phyloP scores from a whole-genome alignment of 306 rosid species.

The Casuarina cunninghamiana region DNA sequence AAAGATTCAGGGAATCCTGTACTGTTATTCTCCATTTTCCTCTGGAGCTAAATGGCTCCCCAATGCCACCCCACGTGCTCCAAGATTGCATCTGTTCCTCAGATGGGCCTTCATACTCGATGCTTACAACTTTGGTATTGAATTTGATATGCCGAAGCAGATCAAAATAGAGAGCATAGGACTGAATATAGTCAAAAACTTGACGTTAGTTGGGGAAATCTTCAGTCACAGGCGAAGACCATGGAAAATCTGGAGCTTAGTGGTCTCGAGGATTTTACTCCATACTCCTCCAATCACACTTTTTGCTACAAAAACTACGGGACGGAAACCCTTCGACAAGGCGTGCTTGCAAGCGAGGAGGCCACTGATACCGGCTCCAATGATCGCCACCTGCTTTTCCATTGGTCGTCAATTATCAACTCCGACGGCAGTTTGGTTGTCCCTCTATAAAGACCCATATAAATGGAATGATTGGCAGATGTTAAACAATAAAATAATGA shows the following conservation, averaged over 20 bases:
- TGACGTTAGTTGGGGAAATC: slow-evolving; percentile 30
- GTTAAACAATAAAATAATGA: too few relatives aligned
- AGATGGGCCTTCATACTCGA: slow-evolving; percentile 43
- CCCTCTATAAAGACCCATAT: neutral
- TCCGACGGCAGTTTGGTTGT: too few relatives aligned
- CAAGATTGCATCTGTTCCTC: slow-evolving; percentile 33
- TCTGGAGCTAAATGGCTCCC: slow-evolving; percentile 38
- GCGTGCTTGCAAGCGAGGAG: slow-evolving; percentile 68
- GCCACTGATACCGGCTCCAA: slow-evolving; percentile 70
- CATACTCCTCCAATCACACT: too few relatives aligned
- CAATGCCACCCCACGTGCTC: slow-evolving; percentile 57
- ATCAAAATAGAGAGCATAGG: slow-evolving; percentile 53
- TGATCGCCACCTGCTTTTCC: slow-evolving; percentile 44
- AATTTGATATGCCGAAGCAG: slow-evolving; percentile 45
- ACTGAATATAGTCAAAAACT: slow-evolving; percentile 39
- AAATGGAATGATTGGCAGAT: too few relatives aligned
- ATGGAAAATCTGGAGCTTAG: too few relatives aligned
- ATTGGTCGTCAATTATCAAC: neutral
- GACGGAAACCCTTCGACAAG: slow-evolving; percentile 34
- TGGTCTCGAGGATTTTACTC: too few relatives aligned
- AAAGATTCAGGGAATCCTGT: slow-evolving; percentile 23
- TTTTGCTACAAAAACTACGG: too few relatives aligned
- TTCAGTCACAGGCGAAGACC: too few relatives aligned
- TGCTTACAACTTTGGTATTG: slow-evolving; percentile 36
- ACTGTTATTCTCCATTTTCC: slow-evolving; percentile 53